Conservation (phyloP, 257 asterid species). For the Plantago elongata region DNA sequence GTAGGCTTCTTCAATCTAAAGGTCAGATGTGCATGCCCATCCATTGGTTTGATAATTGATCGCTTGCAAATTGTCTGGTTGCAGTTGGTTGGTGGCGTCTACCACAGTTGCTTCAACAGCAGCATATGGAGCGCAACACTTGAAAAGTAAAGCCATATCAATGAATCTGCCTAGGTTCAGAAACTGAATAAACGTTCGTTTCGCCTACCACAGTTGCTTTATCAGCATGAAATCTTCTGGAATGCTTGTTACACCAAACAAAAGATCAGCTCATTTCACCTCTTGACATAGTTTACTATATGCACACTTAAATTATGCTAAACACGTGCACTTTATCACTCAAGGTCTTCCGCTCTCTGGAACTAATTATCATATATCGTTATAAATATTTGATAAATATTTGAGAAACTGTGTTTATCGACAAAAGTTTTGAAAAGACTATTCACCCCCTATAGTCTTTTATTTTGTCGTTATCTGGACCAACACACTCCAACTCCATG, state of each 20-base stretch:
- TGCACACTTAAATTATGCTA: no score
- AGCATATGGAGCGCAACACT: constrained; percentile 80
- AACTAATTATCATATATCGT: no score
- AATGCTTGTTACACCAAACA: constrained; percentile 2
- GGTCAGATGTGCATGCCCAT: neutral
- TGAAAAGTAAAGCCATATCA: constrained; percentile 35
- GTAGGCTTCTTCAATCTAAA: constrained; percentile 3
- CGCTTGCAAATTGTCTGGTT: constrained; percentile 16
- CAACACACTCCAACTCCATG: no score
- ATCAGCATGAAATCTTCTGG: neutral
- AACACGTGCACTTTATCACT: no score
- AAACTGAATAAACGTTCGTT: neutral
- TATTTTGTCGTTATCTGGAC: no score
- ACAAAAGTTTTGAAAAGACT: no score
- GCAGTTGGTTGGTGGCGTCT: constrained; percentile 84
- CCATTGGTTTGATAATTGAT: constrained; percentile 7
- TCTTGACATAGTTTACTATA: neutral
- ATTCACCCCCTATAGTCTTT: no score
- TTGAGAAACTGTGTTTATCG: no score
- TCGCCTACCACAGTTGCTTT: no score
- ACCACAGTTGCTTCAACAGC: constrained; percentile 76
- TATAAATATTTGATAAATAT: no score
- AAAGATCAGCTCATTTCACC: neutral
- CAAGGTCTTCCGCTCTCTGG: no score
- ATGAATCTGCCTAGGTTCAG: constrained; percentile 12